Percentiles rank a stretch among this genome's conserved stretches.
Conservation (phyloP, 2,329 filamentous ascomycete species). For the Cercospora sp. region DNA sequence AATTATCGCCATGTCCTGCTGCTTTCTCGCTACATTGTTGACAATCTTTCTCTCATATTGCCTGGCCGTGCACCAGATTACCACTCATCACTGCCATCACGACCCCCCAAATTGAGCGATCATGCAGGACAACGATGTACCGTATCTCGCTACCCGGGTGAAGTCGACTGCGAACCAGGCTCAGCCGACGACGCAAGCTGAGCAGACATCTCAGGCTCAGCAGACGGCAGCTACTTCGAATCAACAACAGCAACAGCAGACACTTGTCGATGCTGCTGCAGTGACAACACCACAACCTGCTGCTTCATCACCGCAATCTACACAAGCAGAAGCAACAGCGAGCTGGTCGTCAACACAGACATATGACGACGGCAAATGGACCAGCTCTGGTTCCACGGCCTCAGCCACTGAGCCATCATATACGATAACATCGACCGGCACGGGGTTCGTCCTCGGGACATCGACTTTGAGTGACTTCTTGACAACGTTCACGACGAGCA, state of each 20-base stretch:
- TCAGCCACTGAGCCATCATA: not conserved
- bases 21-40: not conserved
- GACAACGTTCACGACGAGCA: conserved; percentile 1
- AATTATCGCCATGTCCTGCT: not conserved
- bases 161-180: not conserved
- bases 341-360: not conserved
- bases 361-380: not conserved
- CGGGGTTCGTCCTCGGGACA: not conserved
- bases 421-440: not conserved
- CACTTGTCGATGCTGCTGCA: not conserved
- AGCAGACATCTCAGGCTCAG: not conserved
- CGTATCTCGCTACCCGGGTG: not conserved
- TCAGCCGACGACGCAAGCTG: not conserved
- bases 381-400: not conserved
- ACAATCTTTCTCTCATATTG: conserved; percentile 2
- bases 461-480: not conserved
- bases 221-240: not conserved
- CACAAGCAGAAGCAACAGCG: not conserved
- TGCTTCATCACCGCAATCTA: not conserved
- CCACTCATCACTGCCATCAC: not conserved
- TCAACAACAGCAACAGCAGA: not conserved
- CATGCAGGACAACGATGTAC: conserved; percentile 3
- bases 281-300: not conserved
- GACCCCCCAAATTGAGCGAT: not conserved
- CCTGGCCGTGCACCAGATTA: not conserved